Evolutionary conservation across 108 stramenopile genomes (phyloP).

Genomic region (Pseudonitzschia pungens): DNA sequence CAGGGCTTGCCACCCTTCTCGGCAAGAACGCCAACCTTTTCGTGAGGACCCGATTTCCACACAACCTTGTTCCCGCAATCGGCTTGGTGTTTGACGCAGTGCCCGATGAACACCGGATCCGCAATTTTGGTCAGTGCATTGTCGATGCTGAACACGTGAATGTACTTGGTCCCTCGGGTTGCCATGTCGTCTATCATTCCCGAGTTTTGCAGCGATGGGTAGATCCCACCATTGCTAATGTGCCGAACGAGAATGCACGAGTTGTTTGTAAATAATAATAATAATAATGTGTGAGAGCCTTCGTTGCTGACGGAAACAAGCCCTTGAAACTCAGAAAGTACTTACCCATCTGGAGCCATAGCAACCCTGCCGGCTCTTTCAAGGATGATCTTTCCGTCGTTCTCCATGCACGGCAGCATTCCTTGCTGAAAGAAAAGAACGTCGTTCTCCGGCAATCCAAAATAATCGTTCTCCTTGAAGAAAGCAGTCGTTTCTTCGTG

Average conservation of each 20-base stretch:
- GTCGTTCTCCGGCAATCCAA: constrained; percentile 74
- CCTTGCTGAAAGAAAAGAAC: constrained; percentile 94
- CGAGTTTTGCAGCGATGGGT: constrained; percentile 81
- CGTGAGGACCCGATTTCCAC: constrained; percentile 83
- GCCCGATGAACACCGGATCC: constrained; percentile 95
- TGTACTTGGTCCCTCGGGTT: constrained; percentile 68
- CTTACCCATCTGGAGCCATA: constrained; percentile 87
- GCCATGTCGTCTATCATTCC: constrained; percentile 88
- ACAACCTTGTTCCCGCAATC: constrained; percentile 96
- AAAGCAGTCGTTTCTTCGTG: constrained; percentile 79
- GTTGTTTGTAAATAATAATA: background rate
- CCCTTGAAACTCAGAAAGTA: constrained; percentile 21
- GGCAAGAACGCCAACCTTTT: constrained; percentile 94
- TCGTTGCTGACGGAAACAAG: background rate
- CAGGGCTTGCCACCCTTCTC: constrained; percentile 72
- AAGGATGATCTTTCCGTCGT: constrained; percentile 91
- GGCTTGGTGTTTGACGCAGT: constrained; percentile 75
- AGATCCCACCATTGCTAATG: constrained; percentile 85
- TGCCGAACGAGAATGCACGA: background rate
- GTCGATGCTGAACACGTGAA: constrained; percentile 96
- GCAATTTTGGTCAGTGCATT: constrained; percentile 91
- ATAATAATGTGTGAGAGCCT: background rate
- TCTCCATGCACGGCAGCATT: constrained; percentile 85
- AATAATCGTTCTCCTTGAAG: constrained; percentile 75
- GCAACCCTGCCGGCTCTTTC: constrained; percentile 65